These are phyloP conservation scores for Coniochaeta sp. DNA, from an alignment of 2,329 filamentous ascomycete genomes.

Conservation along the genomic window DNA sequence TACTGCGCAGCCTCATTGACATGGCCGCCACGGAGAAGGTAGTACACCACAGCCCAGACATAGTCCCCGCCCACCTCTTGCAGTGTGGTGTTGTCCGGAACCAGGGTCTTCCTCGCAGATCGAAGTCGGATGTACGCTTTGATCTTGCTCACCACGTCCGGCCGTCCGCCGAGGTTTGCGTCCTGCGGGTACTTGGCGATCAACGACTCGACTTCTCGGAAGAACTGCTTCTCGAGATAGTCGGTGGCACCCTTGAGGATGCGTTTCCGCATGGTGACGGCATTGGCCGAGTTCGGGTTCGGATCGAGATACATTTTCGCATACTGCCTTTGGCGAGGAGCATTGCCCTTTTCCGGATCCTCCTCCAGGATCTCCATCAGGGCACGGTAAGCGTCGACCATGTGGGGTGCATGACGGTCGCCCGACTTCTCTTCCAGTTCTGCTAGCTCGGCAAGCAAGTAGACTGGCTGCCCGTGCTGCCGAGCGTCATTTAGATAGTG, in stretches of 20 bases:
- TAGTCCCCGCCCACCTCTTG: constrained; percentile 77
- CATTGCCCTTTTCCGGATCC: constrained; percentile 52
- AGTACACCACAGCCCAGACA: constrained; percentile 92
- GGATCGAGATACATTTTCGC: constrained; percentile 72
- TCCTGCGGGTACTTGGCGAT: constrained; percentile 81
- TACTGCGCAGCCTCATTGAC: constrained; percentile 80
- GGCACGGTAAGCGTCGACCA: constrained; percentile 77
- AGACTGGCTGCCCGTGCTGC: constrained; percentile 58
- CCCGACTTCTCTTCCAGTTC: constrained; percentile 64
- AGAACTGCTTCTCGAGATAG: constrained; percentile 78
- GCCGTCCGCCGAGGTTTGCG: constrained; percentile 82
- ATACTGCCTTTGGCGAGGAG: constrained; percentile 69
- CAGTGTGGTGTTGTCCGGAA: constrained; percentile 71
- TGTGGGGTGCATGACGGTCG: constrained; percentile 64
- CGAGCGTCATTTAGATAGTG: constrained; percentile 71
- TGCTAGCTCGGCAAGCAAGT: constrained; percentile 69
- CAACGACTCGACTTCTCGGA: constrained; percentile 66
- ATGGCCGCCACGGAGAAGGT: constrained; percentile 78
- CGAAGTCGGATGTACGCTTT: constrained; percentile 85
- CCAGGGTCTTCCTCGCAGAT: constrained; percentile 73
- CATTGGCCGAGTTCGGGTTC: constrained; percentile 54
- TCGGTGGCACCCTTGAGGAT: constrained; percentile 73
- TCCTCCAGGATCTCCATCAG: constrained; percentile 75
- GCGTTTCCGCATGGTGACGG: constrained; percentile 64
- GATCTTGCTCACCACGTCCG: constrained; percentile 82